phyloP scores from a whole-genome alignment of 192 early-diverging fungal species.

The Lobosporangium transversale region DNA sequence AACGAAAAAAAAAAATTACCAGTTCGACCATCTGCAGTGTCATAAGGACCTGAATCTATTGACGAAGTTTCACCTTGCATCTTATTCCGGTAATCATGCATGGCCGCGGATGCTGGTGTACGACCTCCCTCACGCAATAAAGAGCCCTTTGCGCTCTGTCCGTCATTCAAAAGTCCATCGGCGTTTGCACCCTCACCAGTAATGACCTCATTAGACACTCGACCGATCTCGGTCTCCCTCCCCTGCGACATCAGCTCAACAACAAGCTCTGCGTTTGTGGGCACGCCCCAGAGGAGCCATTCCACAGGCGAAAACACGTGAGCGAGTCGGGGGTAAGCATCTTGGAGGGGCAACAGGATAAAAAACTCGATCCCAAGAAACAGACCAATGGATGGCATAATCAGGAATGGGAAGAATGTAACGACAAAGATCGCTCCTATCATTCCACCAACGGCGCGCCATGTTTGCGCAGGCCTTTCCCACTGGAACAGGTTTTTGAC shows the following conservation, averaged over 20 bases:
- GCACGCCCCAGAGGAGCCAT: slow-evolving; percentile 61
- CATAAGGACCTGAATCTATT: background rate
- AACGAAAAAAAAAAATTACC: background rate
- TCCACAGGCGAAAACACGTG: slow-evolving; percentile 59
- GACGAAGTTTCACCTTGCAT: slow-evolving; percentile 12
- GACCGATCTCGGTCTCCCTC: slow-evolving; percentile 13
- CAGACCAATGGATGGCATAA: slow-evolving; percentile 35
- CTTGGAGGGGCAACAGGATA: slow-evolving; percentile 53
- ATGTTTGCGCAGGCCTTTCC: slow-evolving; percentile 40
- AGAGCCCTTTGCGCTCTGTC: no score
- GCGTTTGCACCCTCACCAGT: no score
- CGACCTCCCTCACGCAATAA: background rate
- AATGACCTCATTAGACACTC: no score
- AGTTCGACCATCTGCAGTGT: background rate
- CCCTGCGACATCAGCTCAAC: slow-evolving; percentile 52
- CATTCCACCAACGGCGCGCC: slow-evolving; percentile 43
- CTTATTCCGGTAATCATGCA: slow-evolving; percentile 40
- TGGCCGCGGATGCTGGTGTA: slow-evolving; percentile 32
- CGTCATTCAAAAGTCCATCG: no score
- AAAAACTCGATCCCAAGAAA: slow-evolving; percentile 59
- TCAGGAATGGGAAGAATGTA: slow-evolving; percentile 26
- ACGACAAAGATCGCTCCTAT: slow-evolving; percentile 30
- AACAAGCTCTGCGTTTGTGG: slow-evolving; percentile 61
- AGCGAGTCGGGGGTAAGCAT: slow-evolving; percentile 58
- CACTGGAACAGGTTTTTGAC: slow-evolving; percentile 46